phyloP scores from a whole-genome alignment of 2,329 filamentous ascomycete species.

The Alternaria rosae region DNA sequence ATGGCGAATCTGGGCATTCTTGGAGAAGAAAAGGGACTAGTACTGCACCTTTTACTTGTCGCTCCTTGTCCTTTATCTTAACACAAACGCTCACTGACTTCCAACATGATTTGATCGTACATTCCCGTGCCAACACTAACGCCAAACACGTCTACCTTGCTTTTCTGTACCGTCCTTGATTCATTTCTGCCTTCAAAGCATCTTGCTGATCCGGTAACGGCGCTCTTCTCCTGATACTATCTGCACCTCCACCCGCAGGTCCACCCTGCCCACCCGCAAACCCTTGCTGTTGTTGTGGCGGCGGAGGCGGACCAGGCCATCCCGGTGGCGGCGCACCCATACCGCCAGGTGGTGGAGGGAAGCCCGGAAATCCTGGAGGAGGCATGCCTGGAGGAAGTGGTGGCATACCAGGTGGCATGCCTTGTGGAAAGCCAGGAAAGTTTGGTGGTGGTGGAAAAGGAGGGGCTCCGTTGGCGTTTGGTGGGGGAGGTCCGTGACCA shows the following conservation, averaged over 20 bases:
- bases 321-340: conserved; percentile 23
- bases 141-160: conserved; percentile 18
- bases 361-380: conserved; percentile 27
- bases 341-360: conserved; percentile 23
- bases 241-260: conserved; percentile 24
- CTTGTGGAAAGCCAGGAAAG: conserved; percentile 34
- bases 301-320: conserved; percentile 10
- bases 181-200: conserved; percentile 79
- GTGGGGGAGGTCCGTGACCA: conserved; percentile 27
- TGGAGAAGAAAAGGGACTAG: not conserved
- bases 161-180: conserved; percentile 59
- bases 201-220: conserved; percentile 86
- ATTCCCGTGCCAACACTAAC: not conserved
- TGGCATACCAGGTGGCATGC: conserved; percentile 30
- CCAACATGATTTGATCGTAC: not conserved
- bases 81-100: not conserved
- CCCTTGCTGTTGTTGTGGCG: conserved; percentile 22
- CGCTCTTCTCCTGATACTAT: conserved; percentile 56
- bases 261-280: conserved; percentile 37
- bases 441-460: conserved; percentile 38
- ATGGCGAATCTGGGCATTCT: not conserved
- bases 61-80: not conserved
- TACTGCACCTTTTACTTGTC: not conserved
- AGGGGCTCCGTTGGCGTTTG: conserved; percentile 23
- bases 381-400: conserved; percentile 35